Percentiles rank a stretch among this genome's conserved stretches.
Evolutionary conservation across 345 rosid genomes (phyloP).

Genomic region (Gossypium raimondii): DNA sequence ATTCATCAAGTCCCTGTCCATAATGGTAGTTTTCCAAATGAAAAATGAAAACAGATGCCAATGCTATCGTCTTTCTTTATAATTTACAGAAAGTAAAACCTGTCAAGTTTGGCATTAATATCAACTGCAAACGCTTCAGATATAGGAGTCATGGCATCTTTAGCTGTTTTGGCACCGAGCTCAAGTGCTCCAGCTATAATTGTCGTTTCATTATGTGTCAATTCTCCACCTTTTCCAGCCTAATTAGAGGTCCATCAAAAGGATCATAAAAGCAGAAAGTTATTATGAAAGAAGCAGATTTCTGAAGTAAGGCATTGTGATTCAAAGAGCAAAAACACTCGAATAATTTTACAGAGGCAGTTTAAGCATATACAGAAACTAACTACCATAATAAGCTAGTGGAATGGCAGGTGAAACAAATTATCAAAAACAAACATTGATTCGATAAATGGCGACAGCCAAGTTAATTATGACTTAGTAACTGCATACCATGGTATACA

Average conservation of each 20-base stretch:
- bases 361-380: background rate
- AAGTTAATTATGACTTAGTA: background rate
- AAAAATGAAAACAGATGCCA: background rate
- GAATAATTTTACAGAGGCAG: background rate
- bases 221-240: conserved; percentile 99
- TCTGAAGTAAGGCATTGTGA: conserved; percentile 11
- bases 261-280: conserved; percentile 7
- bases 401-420: background rate
- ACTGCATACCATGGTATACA: background rate
- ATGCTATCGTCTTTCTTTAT: background rate
- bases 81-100: conserved; percentile 32
- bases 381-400: background rate
- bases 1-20: conserved; percentile 33
- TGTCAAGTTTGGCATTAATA: conserved; percentile 76
- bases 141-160: conserved; percentile 91
- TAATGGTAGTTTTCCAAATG: background rate
- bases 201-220: conserved; percentile 94
- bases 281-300: background rate
- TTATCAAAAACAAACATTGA: background rate
- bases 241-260: conserved; percentile 21
- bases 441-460: background rate
- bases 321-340: background rate
- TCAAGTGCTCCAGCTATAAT: conserved; percentile 99
- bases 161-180: conserved; percentile 74
- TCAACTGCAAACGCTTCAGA: conserved; percentile 75